phyloP scores from a whole-genome alignment of 768 basidiomycete species.

The Galerina marginata region DNA sequence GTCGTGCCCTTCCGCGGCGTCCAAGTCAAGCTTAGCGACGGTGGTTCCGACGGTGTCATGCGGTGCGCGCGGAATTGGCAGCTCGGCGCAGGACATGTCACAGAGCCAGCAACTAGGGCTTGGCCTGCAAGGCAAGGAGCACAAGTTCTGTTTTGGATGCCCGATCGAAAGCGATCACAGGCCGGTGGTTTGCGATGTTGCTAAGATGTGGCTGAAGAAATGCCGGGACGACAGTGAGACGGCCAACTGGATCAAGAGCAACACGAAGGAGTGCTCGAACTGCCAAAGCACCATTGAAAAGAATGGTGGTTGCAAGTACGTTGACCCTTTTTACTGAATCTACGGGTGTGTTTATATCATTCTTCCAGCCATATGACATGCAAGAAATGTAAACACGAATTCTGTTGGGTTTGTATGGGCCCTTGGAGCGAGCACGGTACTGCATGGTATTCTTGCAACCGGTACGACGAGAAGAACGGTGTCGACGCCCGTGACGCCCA shows the following conservation, averaged over 20 bases:
- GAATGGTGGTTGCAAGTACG: constrained; percentile 99
- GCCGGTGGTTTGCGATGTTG: constrained; percentile 87
- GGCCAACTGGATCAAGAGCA: constrained; percentile 99
- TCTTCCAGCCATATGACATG: constrained; percentile 94
- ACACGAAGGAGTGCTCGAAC: constrained; percentile 96
- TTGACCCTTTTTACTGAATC: constrained; percentile 26
- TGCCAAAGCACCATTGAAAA: constrained; percentile 99
- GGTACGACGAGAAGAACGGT: constrained; percentile 92
- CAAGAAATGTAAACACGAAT: constrained; percentile 98
- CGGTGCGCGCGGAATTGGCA: constrained; percentile 60
- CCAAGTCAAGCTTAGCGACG: constrained; percentile 72
- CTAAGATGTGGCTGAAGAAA: constrained; percentile 95
- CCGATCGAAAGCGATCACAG: constrained; percentile 87
- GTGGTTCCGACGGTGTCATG: constrained; percentile 92
- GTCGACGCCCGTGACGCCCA: constrained; percentile 91
- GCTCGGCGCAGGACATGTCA: constrained; percentile 33
- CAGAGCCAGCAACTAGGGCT: constrained; percentile 37
- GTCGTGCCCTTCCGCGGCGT: constrained; percentile 82
- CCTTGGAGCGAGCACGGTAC: constrained; percentile 98
- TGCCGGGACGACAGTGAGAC: constrained; percentile 98
- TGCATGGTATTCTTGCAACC: constrained; percentile 97
- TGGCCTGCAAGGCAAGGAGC: constrained; percentile 50
- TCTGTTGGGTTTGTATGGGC: constrained; percentile 99
- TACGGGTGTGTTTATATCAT: constrained; percentile 6
- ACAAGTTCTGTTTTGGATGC: constrained; percentile 96